Evolutionary conservation across 2,329 filamentous ascomycete genomes (phyloP), one percentile per base, ranked within the genome.

Genomic region (Sporothrix pallida): DNA sequence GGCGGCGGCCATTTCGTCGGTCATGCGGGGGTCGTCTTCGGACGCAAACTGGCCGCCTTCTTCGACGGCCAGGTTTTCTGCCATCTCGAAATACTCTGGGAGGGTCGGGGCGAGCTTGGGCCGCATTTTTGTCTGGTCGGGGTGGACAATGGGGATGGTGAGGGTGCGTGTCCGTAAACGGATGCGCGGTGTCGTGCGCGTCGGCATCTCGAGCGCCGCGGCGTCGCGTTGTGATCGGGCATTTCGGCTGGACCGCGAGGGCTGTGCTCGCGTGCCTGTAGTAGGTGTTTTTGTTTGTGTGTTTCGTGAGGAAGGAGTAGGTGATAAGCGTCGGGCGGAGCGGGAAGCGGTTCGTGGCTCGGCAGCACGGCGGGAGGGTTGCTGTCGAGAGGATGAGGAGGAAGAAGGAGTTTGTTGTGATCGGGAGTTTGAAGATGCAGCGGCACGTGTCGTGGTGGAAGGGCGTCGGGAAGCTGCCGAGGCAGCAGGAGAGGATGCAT

Each of bases 1-100:
- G 71, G 87, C 86, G 62, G 83, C 80, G 1, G 91, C 90, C 78
- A 88, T 86, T 71, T 91, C 89, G 12, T 89, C 84, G 0, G 90
- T 91, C 76, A 88, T 88, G 17, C 81, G 80, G 0, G 85, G 84
- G 0, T 85, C 87, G 82, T 91, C 87, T 72, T 91, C 88, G 1
- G 84, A 81, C 2, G 83, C 79, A 37, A 85, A 81, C n/a, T 88
- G 81, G 5, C 90, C 90, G 46, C 89, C 89, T 67, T 89, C 84
- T 67, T 89, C 86, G 4, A 90, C 84, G 4, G 88, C 84, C 69
- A 90, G 83, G 3, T 82, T 78, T 17, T 83, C 83, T 1, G 86
- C 88, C 71, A 83, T 82, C 17, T 82, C 79, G 78, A 90, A 86
- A 78, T 87, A 92, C 74, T 91, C 89, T 42, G 86, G 84, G 63